Evolutionary conservation across 257 asterid species (phyloP).

Genomic region (Lantana camara): DNA sequence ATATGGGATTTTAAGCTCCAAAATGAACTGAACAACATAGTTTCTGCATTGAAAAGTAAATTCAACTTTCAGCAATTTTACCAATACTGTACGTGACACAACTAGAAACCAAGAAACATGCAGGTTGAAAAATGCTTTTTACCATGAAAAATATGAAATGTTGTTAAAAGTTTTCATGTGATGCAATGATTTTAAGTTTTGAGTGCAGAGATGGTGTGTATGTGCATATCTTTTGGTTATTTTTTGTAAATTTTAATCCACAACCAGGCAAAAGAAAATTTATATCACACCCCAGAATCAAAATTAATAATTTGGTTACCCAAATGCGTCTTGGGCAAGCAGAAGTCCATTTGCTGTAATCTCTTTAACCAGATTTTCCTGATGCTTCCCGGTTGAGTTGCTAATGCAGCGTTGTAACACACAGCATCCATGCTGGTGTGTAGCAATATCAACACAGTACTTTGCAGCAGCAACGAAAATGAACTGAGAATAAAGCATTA

Average conservation of each 20-base stretch:
- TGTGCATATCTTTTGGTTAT: too few relatives aligned
- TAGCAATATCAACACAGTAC: conserved; percentile 66
- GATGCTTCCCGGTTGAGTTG: conserved; percentile 53
- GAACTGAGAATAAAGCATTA: conserved; percentile 40
- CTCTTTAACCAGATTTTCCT: conserved; percentile 50
- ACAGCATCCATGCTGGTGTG: conserved; percentile 71
- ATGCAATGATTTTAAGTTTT: not conserved
- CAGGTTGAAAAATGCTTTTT: not conserved
- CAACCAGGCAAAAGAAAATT: too few relatives aligned
- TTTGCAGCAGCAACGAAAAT: conserved; percentile 65
- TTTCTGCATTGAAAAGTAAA: conserved; percentile 41
- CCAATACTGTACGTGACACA: not conserved
- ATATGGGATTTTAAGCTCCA: conserved; percentile 59
- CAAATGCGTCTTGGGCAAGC: conserved; percentile 75
- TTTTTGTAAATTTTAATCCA: too few relatives aligned
- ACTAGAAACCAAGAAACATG: not conserved
- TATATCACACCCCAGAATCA: too few relatives aligned
- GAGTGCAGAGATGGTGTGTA: too few relatives aligned
- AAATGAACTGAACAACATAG: conserved; percentile 65
- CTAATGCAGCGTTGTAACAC: conserved; percentile 65
- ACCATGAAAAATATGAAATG: not conserved
- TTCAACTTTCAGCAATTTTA: not conserved
- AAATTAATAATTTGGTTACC: conserved; percentile 39
- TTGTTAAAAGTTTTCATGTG: not conserved
- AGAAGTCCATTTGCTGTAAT: conserved; percentile 55